Conservation (phyloP, 2,329 filamentous ascomycete genomes). For the Ophiocordyceps australis region DNA sequence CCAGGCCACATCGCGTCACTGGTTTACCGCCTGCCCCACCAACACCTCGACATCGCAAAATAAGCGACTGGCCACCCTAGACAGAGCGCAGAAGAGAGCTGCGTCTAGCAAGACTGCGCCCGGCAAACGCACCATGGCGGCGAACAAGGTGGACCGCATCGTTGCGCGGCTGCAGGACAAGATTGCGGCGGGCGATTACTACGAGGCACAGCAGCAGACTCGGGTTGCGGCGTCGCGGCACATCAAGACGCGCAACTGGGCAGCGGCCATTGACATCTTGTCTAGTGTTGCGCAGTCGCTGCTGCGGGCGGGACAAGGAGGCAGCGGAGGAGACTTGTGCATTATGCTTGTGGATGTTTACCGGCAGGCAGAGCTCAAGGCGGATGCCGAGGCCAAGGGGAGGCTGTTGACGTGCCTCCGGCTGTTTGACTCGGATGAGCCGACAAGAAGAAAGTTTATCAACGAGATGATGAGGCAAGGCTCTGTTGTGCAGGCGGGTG, state of each 20-base stretch:
- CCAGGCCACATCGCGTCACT: too few relatives aligned
- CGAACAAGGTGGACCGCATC: conserved; percentile 26
- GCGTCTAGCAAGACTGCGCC: too few relatives aligned
- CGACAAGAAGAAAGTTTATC: conserved; percentile 84
- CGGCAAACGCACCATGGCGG: too few relatives aligned
- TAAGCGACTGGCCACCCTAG: too few relatives aligned
- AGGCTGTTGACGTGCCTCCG: conserved; percentile 62
- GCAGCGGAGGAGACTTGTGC: conserved; percentile 79
- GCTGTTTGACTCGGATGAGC: conserved; percentile 67
- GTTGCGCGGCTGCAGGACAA: conserved; percentile 59
- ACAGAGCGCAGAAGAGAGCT: too few relatives aligned
- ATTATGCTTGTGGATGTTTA: conserved; percentile 82
- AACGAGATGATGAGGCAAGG: conserved; percentile 60
- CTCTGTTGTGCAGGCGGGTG: too few relatives aligned
- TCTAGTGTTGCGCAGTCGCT: conserved; percentile 70
- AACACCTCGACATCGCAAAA: too few relatives aligned
- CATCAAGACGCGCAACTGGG: conserved; percentile 72
- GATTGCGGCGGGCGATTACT: conserved; percentile 82
- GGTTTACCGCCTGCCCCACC: too few relatives aligned
- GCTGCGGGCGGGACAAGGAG: conserved; percentile 81
- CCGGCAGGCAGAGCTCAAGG: conserved; percentile 65
- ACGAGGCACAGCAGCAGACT: conserved; percentile 97
- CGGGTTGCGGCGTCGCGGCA: conserved; percentile 89
- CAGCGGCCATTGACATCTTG: conserved; percentile 73
- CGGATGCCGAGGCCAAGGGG: conserved; percentile 57